Conservation (phyloP, 495 filamentous ascomycete species). For the Annulohypoxylon maeteangense region DNA sequence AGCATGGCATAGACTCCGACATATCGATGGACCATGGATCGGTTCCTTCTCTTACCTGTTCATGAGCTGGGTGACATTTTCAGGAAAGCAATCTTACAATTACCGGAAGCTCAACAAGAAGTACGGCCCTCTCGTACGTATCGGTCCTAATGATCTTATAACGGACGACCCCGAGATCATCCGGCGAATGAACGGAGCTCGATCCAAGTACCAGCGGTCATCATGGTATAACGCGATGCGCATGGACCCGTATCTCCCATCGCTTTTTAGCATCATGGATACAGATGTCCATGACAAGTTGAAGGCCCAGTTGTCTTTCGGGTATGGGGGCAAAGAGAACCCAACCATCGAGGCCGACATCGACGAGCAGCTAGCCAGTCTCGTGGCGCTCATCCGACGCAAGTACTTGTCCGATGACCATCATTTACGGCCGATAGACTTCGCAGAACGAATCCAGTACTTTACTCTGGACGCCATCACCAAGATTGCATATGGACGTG, state of each 20-base stretch:
- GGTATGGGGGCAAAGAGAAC: slow-evolving; percentile 60
- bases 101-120: slow-evolving; percentile 32
- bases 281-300: slow-evolving; percentile 48
- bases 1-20: slow-evolving; percentile 42
- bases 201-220: slow-evolving; percentile 48
- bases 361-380: slow-evolving; percentile 50
- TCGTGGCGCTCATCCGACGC: slow-evolving; percentile 50
- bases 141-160: slow-evolving; percentile 53
- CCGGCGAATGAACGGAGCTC: slow-evolving; percentile 50
- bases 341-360: slow-evolving; percentile 52
- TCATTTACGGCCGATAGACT: slow-evolving; percentile 50
- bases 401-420: slow-evolving; percentile 53
- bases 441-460: slow-evolving; percentile 52
- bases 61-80: slow-evolving; percentile 36
- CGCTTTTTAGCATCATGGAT: slow-evolving; percentile 25
- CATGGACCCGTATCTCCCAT: slow-evolving; percentile 43
- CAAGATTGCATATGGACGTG: slow-evolving; percentile 59
- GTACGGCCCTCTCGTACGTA: slow-evolving; percentile 52
- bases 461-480: slow-evolving; percentile 61
- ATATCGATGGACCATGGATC: slow-evolving; percentile 40
- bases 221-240: slow-evolving; percentile 50
- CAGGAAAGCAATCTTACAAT: slow-evolving; percentile 28
- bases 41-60: slow-evolving; percentile 38
- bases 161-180: slow-evolving; percentile 55
- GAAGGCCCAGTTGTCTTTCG: slow-evolving; percentile 51